Evolutionary conservation across 2,329 filamentous ascomycete genomes (phyloP).

Genomic region (Daldinia sp.): DNA sequence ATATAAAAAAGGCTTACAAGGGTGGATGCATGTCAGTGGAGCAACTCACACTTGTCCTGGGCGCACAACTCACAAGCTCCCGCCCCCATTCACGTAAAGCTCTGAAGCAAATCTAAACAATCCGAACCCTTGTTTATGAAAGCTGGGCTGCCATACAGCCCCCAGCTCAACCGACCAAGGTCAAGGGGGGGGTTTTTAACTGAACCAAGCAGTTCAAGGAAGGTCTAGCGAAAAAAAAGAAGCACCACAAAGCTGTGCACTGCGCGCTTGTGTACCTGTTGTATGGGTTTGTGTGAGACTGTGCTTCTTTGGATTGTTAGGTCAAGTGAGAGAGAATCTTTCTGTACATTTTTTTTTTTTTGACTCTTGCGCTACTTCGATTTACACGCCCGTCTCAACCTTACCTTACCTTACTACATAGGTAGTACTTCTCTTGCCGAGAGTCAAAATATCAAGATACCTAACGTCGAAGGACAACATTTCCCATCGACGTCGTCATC

Average conservation of each 20-base stretch:
- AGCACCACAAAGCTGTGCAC: constrained; percentile 33
- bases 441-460: constrained; percentile 6
- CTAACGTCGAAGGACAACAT: not conserved
- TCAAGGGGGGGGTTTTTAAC: constrained; percentile 28
- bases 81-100: constrained; percentile 34
- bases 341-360: constrained; percentile 26
- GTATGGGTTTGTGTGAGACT: constrained; percentile 38
- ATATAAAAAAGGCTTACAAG: constrained; percentile 32
- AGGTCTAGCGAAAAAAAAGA: constrained; percentile 38
- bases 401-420: constrained; percentile 12
- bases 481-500: constrained; percentile 28
- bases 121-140: constrained; percentile 36
- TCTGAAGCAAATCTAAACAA: constrained; percentile 40
- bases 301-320: constrained; percentile 31
- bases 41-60: constrained; percentile 36
- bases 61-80: constrained; percentile 42
- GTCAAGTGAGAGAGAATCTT: constrained; percentile 28
- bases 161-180: constrained; percentile 23
- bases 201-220: constrained; percentile 34
- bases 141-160: constrained; percentile 34
- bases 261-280: constrained; percentile 39
- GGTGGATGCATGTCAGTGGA: constrained; percentile 36
- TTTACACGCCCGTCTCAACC: constrained; percentile 39
- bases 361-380: constrained; percentile 36
- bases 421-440: constrained; percentile 7